These are phyloP conservation scores for Rhododendron kiyosumense DNA, from an alignment of 148 eudicot genomes.

Conservation along the genomic window DNA sequence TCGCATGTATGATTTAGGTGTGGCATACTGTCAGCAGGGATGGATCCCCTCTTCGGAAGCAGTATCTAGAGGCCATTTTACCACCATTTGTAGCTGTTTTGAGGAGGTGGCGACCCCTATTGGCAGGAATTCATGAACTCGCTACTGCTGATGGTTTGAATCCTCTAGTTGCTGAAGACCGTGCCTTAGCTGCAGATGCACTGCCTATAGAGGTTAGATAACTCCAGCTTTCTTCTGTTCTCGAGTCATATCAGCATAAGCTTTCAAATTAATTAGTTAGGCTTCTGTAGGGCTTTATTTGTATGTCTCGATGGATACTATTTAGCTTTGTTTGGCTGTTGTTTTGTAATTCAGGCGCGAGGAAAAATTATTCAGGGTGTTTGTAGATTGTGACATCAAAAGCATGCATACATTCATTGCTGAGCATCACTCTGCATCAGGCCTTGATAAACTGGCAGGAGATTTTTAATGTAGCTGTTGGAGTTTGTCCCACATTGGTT, in stretches of 20 bases:
- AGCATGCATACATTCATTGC: background rate
- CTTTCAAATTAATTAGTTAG: background rate
- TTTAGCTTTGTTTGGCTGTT: background rate
- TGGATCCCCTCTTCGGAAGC: slow-evolving; percentile 79
- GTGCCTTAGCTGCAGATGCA: slow-evolving; percentile 85
- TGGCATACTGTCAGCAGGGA: slow-evolving; percentile 88
- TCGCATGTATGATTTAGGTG: slow-evolving; percentile 45
- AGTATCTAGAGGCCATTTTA: slow-evolving; percentile 79
- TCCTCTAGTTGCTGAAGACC: slow-evolving; percentile 88
- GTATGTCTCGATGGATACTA: background rate
- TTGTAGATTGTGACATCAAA: background rate
- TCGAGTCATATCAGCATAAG: background rate
- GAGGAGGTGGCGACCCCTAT: slow-evolving; percentile 94
- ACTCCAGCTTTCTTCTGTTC: background rate
- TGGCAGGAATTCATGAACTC: slow-evolving; percentile 97
- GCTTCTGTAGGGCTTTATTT: background rate
- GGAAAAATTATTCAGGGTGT: background rate
- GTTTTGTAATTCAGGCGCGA: background rate
- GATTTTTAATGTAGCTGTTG: background rate
- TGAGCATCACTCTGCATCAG: background rate
- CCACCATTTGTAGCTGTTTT: slow-evolving; percentile 92
- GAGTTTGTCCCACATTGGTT: no score
- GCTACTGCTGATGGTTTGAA: slow-evolving; percentile 80
- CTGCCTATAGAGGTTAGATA: slow-evolving; percentile 80
- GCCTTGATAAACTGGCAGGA: background rate